These are phyloP conservation scores for Lizonia empirigonia DNA, from an alignment of 2,329 filamentous ascomycete genomes.

Conservation along the genomic window DNA sequence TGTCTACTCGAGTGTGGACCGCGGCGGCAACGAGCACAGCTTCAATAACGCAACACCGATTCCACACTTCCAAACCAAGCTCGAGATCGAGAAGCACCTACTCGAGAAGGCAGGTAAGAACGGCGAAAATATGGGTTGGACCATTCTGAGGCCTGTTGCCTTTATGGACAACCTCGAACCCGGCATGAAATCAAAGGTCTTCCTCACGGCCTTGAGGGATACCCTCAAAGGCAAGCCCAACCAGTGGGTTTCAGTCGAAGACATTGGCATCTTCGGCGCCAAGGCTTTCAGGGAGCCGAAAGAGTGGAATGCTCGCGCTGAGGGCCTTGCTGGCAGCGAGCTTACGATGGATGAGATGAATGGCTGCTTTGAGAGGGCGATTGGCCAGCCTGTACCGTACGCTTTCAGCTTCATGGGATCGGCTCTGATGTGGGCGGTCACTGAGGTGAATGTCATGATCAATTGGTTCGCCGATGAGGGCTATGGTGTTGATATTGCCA, in stretches of 20 bases:
- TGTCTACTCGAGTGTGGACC: constrained; percentile 68
- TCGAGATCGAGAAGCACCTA: constrained; percentile 67
- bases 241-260: constrained; percentile 50
- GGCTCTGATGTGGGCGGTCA: constrained; percentile 50
- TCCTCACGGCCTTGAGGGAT: constrained; percentile 53
- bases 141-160: constrained; percentile 65
- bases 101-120: constrained; percentile 51
- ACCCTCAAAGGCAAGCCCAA: constrained; percentile 51
- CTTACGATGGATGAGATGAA: constrained; percentile 55
- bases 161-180: constrained; percentile 66
- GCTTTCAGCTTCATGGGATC: constrained; percentile 52
- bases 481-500: constrained; percentile 54
- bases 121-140: constrained; percentile 61
- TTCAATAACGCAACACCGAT: constrained; percentile 56
- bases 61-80: constrained; percentile 67
- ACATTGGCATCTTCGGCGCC: constrained; percentile 60
- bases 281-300: constrained; percentile 55
- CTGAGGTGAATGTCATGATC: constrained; percentile 56
- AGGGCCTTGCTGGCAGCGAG: constrained; percentile 61
- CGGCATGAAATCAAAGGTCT: constrained; percentile 56
- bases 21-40: constrained; percentile 61
- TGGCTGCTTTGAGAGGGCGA: constrained; percentile 54
- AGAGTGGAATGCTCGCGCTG: constrained; percentile 52
- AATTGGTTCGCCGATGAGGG: constrained; percentile 58
- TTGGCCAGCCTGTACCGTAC: constrained; percentile 52